A percentile compares a stretch with the other conserved stretches of the same genome.
Conservation (phyloP, 352 stramenopile species). For the Pythium myriotylum region DNA sequence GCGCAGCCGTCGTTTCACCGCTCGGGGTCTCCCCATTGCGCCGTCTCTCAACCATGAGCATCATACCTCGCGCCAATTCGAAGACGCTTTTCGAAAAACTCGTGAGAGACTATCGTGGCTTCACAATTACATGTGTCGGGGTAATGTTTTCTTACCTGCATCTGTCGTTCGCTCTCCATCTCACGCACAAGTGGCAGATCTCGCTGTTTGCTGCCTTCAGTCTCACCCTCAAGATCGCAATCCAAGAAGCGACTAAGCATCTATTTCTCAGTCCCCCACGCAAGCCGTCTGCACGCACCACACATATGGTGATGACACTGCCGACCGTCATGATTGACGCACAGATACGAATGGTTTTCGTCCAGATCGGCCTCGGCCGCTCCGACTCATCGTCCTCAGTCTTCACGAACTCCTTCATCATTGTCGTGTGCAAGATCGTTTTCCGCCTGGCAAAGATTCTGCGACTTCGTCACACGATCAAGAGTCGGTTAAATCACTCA, state of each 20-base stretch:
- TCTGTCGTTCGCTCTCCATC: conserved; percentile 18
- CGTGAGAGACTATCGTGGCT: conserved; percentile 8
- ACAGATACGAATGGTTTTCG: conserved; percentile 40
- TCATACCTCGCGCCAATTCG: conserved; percentile 7
- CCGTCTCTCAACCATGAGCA: conserved; percentile 15
- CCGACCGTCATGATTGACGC: conserved; percentile 38
- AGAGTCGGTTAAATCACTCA: conserved; percentile 25
- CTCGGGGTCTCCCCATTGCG: conserved; percentile 3
- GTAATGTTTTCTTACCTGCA: conserved; percentile 32
- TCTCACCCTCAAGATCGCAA: conserved; percentile 33
- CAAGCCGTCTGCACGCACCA: conserved; percentile 26
- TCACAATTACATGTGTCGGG: conserved; percentile 19
- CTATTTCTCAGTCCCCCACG: conserved; percentile 22
- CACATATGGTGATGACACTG: conserved; percentile 35
- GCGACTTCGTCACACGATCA: conserved; percentile 29
- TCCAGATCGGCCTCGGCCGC: conserved; percentile 26
- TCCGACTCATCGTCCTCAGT: conserved; percentile 17
- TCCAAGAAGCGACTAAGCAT: conserved; percentile 36
- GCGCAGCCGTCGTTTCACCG: neutral
- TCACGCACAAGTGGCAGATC: conserved; percentile 30
- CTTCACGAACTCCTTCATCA: conserved; percentile 22
- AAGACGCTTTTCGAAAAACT: conserved; percentile 14
- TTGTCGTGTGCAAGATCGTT: conserved; percentile 37
- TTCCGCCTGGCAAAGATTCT: conserved; percentile 43
- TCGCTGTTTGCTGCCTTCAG: conserved; percentile 32